Base-by-base conservation (phyloP, 345 rosid genomes). In the Euphorbia tirucalli region DNA sequence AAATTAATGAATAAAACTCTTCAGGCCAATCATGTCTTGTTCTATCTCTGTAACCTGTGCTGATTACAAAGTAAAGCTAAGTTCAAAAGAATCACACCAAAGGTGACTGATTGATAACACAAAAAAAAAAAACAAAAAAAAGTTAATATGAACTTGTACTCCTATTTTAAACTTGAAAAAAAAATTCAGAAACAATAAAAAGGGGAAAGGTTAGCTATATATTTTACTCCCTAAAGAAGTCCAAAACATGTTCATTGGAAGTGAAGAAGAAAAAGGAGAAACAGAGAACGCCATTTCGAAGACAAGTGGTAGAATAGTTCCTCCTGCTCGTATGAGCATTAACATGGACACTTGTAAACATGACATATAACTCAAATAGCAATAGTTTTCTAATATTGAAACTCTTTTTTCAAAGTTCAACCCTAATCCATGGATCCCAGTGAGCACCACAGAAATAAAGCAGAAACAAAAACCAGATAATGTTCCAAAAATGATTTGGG, bases 1-100 rank as follows among this genome's bases (percentile, higher is more conserved):
- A n/a, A 22, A 39, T 22, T 52, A 50, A 63, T 65, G 48, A 64
- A 65, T 55, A 54, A 73, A 64, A 70, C 56, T 41, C 32, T 48
- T 70, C 15, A 69, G 50, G 60, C 25, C 31, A 61, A 57, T n/a
- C 14, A 19, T 11, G 27, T 15, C 24, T 65, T 55, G 7, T 21
- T 21, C 25, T 22, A 57, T 2, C 37, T 28, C 6, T 65, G n/a
- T 28, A 18, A 50, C 54, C 31, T 24, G 35, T 31, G 6, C 11
- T 37, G 11, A 18, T 27, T 24, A 32, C 18, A 46, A 37, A n/a
- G n/a, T n/a, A n/a, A n/a, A n/a, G n/a, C n/a, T n/a, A n/a, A 44
- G 49, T 44, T 44, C 49, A 44, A 44, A 44, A n/a, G n/a, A n/a
- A n/a, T n/a, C n/a, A n/a, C n/a, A n/a, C n/a, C n/a, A n/a, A n/a